Conservation (phyloP, 176 grass and related monocot genomes). For the Avena eriantha region DNA sequence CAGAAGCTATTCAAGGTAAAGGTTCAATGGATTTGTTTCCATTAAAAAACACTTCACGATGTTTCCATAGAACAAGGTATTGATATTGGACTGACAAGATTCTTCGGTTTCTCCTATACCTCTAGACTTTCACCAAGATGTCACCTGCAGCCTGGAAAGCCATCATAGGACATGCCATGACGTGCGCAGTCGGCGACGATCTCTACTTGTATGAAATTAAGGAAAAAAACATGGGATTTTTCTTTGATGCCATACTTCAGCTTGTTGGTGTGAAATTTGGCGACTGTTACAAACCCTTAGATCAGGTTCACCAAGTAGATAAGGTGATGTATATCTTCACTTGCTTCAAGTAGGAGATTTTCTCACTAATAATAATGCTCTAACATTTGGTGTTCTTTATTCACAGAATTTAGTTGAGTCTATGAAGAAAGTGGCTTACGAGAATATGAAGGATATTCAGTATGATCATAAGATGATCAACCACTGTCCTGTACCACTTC, state of each 20-base stretch:
- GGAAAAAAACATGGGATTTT: slow-evolving; percentile 26
- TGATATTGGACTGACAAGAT: slow-evolving; percentile 26
- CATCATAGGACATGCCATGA: slow-evolving; percentile 59
- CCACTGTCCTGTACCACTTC: slow-evolving; percentile 36
- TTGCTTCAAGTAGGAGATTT: neutral
- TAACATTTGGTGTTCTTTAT: slow-evolving; percentile 40
- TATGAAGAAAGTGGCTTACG: slow-evolving; percentile 49
- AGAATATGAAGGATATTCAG: slow-evolving; percentile 45
- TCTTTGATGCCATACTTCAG: slow-evolving; percentile 58
- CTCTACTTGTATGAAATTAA: slow-evolving; percentile 36
- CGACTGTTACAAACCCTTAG: slow-evolving; percentile 49
- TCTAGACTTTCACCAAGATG: slow-evolving; percentile 58
- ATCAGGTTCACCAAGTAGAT: slow-evolving; percentile 39
- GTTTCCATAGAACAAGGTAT: neutral
- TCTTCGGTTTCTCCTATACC: slow-evolving; percentile 8
- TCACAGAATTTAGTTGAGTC: slow-evolving; percentile 44
- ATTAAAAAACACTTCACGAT: neutral
- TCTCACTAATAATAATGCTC: neutral
- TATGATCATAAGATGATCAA: slow-evolving; percentile 56
- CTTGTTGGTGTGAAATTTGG: slow-evolving; percentile 62
- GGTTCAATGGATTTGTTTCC: neutral
- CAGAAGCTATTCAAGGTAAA: slow-evolving; percentile 50
- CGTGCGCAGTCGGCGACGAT: slow-evolving; percentile 29
- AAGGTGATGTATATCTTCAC: slow-evolving; percentile 41
- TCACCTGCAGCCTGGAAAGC: slow-evolving; percentile 49